Percentiles rank a stretch among this genome's conserved stretches.
These are phyloP conservation scores for Diaporthe ilicicola DNA, from an alignment of 2,329 filamentous ascomycete genomes.

Conservation along the genomic window DNA sequence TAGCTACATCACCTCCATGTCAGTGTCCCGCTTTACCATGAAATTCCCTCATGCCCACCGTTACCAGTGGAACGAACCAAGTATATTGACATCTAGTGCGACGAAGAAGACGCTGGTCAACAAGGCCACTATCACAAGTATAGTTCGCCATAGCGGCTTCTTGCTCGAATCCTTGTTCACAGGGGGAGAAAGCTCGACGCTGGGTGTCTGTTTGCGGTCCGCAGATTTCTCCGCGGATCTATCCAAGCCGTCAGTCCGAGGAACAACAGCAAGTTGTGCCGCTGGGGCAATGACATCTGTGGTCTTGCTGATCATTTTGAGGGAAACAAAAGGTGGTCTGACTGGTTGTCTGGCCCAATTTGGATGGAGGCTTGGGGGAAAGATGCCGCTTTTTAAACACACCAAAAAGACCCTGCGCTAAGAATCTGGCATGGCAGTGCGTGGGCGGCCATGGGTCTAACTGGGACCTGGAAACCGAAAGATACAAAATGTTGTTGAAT, in stretches of 20 bases:
- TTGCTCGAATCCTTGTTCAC: background rate
- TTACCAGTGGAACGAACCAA: background rate
- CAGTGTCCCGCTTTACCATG: background rate
- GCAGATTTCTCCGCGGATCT: background rate
- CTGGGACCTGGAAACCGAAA: background rate
- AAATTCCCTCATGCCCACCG: too few species aligned
- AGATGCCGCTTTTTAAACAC: background rate
- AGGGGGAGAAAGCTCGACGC: background rate
- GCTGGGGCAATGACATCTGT: background rate
- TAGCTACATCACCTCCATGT: background rate
- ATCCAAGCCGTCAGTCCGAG: background rate
- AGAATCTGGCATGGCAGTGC: too few species aligned
- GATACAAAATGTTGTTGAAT: background rate
- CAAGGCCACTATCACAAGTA: background rate
- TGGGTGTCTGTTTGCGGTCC: background rate
- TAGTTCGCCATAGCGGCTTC: background rate
- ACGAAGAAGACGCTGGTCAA: background rate
- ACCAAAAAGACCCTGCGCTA: background rate
- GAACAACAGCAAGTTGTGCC: too few species aligned
- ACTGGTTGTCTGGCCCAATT: too few species aligned
- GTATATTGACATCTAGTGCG: constrained; percentile 7
- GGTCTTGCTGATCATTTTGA: background rate
- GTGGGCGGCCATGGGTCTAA: background rate
- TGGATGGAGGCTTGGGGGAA: background rate
- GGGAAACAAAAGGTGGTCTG: too few species aligned